Evolutionary conservation across 192 early-diverging fungal species (phyloP), one percentile per base, ranked within the genome.

Genomic region (Coemansia sp.): DNA sequence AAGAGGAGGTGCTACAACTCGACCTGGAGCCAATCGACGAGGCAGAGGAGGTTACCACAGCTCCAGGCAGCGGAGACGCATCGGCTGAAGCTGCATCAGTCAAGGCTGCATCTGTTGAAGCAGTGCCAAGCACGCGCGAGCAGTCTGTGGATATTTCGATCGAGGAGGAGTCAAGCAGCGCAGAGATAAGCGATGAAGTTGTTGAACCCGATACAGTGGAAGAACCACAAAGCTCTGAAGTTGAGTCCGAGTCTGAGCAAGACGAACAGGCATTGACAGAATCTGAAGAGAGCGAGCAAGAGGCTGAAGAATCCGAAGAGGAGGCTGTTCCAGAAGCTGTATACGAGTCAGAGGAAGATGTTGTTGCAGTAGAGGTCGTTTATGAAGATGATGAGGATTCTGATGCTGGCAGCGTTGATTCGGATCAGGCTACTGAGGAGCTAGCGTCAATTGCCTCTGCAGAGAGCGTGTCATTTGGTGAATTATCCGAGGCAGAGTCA

Each of bases 11-110:
- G 2, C 61, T 79, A 12, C 71, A 72, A 45, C 50, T 35, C 9
- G 60, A 72, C 11, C 66, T 79, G 39, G 76, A 79, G 43, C 76
- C 76, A 14, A 79, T 79, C 47, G 64, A 73, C 23, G 76, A 73
- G 64, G 7, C 39, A 1, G 76, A 79, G 43, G 76, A 79, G 49
- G 71, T 79, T 16, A 73, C 60, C 7, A 55, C 55, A 9, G 50
- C 31, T 35, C 31, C 31, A 6, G 31, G 31, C 31, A 39, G 0
- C 56, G 53, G 9, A 51, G 25, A 10, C 59, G 57, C 16, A 31
- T 21, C 57, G 17, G 41, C 31, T 35, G 31, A 35, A 35, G 31
- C 31, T 35, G 31, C 49, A 51, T 35, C 50, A 19, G 27, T n/a
- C n/a, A 45, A 45, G 41, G 41, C 11, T 45, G 41, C 3, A n/a